Base-by-base conservation (phyloP, 192 early-diverging fungal genomes). In the Funneliformis geosporum region DNA sequence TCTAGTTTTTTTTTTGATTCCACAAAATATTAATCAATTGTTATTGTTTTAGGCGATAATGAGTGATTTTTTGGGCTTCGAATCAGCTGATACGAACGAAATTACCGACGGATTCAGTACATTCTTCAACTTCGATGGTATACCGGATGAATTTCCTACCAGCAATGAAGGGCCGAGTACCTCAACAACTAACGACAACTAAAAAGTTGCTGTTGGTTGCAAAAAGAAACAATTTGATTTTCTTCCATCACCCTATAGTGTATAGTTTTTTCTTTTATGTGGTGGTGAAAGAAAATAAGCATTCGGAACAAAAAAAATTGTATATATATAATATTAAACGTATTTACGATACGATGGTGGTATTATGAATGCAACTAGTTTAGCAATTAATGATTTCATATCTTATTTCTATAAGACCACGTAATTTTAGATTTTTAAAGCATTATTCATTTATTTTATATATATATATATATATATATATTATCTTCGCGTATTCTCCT, bases 151-250 rank as follows among this genome's bases (percentile, higher is more conserved):
- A 3, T 2, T 27, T 66, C 9, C 64, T 12, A 27, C 2, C 25
- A 66, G 33, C 33, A 66, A 66, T 4, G 27, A 28, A 7, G 64
- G 27, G 0, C 64, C 64, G 33, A 38, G 27, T 23, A 16, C 64
- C 16, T 55, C 50, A 18, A 18, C 64, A 14, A 38, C 11, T 28
- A 66, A 66, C 16, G 64, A 14, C 27, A 66, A 66, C 25, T 66
- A 66, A 38, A n/a, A 12, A 16, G 11, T 18, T 33, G 5, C 27
- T n/a, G 21, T 66, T 66, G 10, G 16, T 18, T 16, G 16, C 33
- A 14, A 66, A 65, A 33, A 65, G 33, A 33, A 66, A 66, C 33
- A 66, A 66, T 66, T 33, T 8, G 33, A 33, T 66, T 66, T 66
- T 38, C 64, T 66, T 66, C 33, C 25, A 14, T 66, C 10, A 6